A percentile compares a stretch with the other conserved stretches of the same genome.
Evolutionary conservation across 805 yeast species (phyloP).

Genomic region (Ogataea nakhonphanomensis): DNA sequence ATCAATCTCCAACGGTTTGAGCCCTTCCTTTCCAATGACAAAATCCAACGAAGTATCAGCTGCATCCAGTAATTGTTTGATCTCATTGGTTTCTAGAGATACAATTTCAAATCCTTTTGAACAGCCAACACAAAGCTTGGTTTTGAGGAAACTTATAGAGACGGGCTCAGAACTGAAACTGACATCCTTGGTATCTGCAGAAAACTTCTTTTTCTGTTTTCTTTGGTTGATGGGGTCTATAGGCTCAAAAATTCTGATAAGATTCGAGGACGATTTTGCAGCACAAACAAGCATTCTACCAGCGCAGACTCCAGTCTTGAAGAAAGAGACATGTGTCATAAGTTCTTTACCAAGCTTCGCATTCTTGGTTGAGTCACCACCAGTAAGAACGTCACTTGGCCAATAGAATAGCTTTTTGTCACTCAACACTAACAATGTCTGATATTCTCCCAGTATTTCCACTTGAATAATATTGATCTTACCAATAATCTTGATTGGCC

Average conservation of each 20-base stretch:
- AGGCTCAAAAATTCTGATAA: constrained; percentile 84
- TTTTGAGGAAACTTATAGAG: constrained; percentile 83
- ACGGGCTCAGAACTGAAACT: constrained; percentile 86
- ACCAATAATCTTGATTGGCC: constrained; percentile 72
- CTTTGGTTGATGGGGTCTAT: constrained; percentile 63
- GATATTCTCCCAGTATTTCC: constrained; percentile 89
- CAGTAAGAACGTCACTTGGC: constrained; percentile 64
- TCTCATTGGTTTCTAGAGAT: constrained; percentile 75
- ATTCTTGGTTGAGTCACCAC: constrained; percentile 46
- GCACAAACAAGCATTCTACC: constrained; percentile 88
- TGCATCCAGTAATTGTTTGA: constrained; percentile 91
- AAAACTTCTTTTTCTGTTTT: constrained; percentile 67
- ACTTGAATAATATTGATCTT: constrained; percentile 80
- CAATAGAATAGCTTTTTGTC: constrained; percentile 81
- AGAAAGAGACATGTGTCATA: constrained; percentile 83
- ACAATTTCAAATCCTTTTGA: constrained; percentile 95
- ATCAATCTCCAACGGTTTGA: constrained; percentile 89
- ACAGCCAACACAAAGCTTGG: constrained; percentile 91
- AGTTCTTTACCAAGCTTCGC: constrained; percentile 71
- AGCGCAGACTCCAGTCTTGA: constrained; percentile 89
- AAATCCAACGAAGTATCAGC: constrained; percentile 97
- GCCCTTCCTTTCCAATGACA: constrained; percentile 75
- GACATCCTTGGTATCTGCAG: constrained; percentile 69
- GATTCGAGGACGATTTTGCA: constrained; percentile 76
- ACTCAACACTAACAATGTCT: constrained; percentile 71